A percentile compares a stretch with the other conserved stretches of the same genome.
These are phyloP conservation scores for Fusarium oxysporum DNA, from an alignment of 2,329 filamentous ascomycete genomes.

Conservation along the genomic window DNA sequence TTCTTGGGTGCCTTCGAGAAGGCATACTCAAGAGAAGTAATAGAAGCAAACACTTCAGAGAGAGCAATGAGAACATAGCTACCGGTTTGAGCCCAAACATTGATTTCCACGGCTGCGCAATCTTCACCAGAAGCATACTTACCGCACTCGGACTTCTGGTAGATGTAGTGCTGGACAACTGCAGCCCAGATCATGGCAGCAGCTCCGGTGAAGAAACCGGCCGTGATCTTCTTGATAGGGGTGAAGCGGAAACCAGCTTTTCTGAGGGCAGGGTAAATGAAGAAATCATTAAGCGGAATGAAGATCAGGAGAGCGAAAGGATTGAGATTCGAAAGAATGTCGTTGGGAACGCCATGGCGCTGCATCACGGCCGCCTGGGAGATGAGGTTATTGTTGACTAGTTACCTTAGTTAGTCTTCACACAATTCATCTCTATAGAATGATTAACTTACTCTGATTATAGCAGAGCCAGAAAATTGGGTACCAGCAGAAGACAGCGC, in stretches of 20 bases:
- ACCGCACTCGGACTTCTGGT: constrained; percentile 71
- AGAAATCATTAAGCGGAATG: constrained; percentile 75
- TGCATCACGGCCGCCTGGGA: constrained; percentile 74
- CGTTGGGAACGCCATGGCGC: constrained; percentile 79
- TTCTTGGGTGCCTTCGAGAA: constrained; percentile 81
- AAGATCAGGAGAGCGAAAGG: constrained; percentile 79
- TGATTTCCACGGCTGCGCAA: constrained; percentile 56
- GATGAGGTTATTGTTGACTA: constrained; percentile 68
- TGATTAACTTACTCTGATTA: constrained; percentile 53
- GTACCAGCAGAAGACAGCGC: constrained; percentile 76
- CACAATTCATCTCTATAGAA: not conserved
- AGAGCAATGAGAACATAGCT: constrained; percentile 62
- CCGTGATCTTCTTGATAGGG: constrained; percentile 80
- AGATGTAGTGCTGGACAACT: constrained; percentile 70
- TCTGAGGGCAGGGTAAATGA: constrained; percentile 76
- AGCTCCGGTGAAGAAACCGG: constrained; percentile 74
- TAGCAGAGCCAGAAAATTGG: constrained; percentile 70
- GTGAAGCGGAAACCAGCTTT: constrained; percentile 74
- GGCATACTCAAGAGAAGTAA: constrained; percentile 76
- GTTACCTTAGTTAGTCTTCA: constrained; percentile 34
- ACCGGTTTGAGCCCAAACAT: constrained; percentile 70
- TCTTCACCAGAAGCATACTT: constrained; percentile 48
- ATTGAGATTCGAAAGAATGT: constrained; percentile 79
- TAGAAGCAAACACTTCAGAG: constrained; percentile 62
- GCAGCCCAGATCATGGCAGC: constrained; percentile 68